Evolutionary conservation across 2,329 filamentous ascomycete species (phyloP).

Genomic region (Sporothrix curviconia): DNA sequence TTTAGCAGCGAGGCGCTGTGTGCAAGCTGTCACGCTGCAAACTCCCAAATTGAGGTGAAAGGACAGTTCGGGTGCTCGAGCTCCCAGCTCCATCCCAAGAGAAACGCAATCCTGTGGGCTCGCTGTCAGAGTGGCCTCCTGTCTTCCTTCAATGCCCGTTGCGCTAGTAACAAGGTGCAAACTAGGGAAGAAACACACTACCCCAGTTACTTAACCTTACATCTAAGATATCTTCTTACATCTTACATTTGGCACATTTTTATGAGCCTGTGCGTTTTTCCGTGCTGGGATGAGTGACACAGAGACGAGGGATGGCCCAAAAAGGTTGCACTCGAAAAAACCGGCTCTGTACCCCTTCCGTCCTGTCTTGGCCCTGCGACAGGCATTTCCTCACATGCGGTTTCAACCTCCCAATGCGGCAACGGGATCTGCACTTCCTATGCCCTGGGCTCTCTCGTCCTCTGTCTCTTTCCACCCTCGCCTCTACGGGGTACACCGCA

Average conservation of each 20-base stretch:
- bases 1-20: background rate
- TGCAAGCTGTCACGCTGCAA: background rate
- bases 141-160: too few relatives aligned
- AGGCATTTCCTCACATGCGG: constrained; percentile 23
- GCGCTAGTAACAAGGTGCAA: too few relatives aligned
- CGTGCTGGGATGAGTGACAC: background rate
- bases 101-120: too few relatives aligned
- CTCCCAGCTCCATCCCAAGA: background rate
- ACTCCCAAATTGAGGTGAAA: background rate
- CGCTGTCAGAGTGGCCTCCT: too few relatives aligned
- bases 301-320: background rate
- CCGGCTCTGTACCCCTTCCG: constrained; percentile 1
- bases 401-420: constrained; percentile 26
- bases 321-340: background rate
- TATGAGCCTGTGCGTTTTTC: constrained; percentile 7
- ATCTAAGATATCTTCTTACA: too few relatives aligned
- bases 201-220: constrained; percentile 9
- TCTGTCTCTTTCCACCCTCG: background rate
- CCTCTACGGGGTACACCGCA: too few relatives aligned
- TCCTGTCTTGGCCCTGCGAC: constrained; percentile 22
- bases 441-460: constrained; percentile 9
- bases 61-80: background rate
- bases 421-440: constrained; percentile 26
- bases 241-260: too few relatives aligned
- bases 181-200: too few relatives aligned